Conservation (phyloP, 257 asterid genomes). For the Solanum sitiens region DNA sequence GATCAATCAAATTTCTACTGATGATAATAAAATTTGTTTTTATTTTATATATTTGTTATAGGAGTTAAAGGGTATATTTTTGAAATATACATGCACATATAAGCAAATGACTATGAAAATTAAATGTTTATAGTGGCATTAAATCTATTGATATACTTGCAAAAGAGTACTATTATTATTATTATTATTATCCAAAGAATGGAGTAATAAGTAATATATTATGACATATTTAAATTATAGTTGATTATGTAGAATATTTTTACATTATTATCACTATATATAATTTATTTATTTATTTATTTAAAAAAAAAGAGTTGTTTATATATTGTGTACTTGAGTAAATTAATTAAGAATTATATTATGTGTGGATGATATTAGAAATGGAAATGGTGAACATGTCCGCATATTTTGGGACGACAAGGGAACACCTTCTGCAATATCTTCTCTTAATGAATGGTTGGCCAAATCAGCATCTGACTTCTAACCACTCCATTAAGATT, state of each 20-base stretch:
- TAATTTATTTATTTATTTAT: too few relatives aligned
- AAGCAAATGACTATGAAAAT: neutral
- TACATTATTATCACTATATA: neutral
- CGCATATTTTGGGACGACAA: neutral
- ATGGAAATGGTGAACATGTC: neutral
- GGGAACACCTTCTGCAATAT: neutral
- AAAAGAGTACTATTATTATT: neutral
- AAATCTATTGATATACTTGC: neutral
- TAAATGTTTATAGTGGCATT: neutral
- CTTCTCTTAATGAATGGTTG: slow-evolving; percentile 7
- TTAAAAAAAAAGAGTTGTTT: too few relatives aligned
- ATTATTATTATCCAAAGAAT: neutral
- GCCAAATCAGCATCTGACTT: slow-evolving; percentile 13
- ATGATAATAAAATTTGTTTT: neutral
- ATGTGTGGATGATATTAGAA: neutral
- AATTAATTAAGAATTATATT: neutral
- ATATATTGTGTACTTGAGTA: neutral
- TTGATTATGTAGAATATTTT: neutral
- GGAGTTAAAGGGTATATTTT: neutral
- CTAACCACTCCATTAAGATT: slow-evolving; percentile 14
- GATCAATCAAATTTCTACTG: neutral
- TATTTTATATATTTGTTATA: neutral
- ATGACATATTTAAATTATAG: neutral
- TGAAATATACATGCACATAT: neutral
- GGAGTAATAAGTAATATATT: neutral